Evolutionary conservation across 495 filamentous ascomycete genomes (phyloP), one percentile per base, ranked within the genome.

Genomic region (Lasiosphaeris hirsuta): DNA sequence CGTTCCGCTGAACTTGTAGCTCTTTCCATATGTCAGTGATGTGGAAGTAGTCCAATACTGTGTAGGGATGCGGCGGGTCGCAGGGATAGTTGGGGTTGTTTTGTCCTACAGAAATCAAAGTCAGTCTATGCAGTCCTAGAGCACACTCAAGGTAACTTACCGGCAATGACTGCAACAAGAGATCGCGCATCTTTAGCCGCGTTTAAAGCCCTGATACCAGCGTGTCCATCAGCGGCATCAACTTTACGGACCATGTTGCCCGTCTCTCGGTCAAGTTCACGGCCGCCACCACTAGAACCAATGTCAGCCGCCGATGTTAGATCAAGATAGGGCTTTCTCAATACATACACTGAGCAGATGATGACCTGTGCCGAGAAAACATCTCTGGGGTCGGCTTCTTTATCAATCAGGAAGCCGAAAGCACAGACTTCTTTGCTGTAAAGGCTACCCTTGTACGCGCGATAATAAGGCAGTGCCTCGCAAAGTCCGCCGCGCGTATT

Each of bases 21-120:
- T 96, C 90, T 13, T 65, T 73, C 91, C 91, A 96, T 1, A 91
- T 71, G 36, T 88, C 72, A 0, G 86, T 89, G 14, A 90, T 71
- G 33, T 85, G 82, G 64, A 92, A 95, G 63, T 76, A 86, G n/a
- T 71, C 89, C 44, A 93, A 78, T 0, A 94, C 84, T 48, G 82
- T 84, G 61, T 87, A 95, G 0, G 78, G 74, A 63, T 90, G 78
- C 0, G 84, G 83, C 4, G 88, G 69, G 15, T 75, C 70, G 7
- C 78, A 76, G 0, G 77, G 75, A n/a, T 81, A 76, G 2, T 78
- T 63, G 0, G 62, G 68, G 58, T 88, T 84, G 4, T 70, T 64
- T 35, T 78, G 63, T 0, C 85, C 88, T 82, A 59, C 19, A 45
- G n/a, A 66, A 61, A 18, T 1, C 23, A 30, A 30, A 33, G 45